Evolutionary conservation across 192 early-diverging fungal species (phyloP), one percentile per base, ranked within the genome.

Genomic region (Geranomyces variabilis): DNA sequence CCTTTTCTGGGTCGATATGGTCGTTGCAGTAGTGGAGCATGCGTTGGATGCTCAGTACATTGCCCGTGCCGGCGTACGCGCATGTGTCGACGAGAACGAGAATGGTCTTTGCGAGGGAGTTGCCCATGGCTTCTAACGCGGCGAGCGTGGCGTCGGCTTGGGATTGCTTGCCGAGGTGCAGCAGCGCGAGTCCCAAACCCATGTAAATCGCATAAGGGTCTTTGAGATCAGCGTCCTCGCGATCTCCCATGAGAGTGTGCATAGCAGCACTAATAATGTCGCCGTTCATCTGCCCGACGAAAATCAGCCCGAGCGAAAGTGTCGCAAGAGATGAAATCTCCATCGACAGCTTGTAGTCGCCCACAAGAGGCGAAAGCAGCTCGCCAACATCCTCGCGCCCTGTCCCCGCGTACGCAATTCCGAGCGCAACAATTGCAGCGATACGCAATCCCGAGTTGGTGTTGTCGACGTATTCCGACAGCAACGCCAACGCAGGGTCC

Each of bases 1-100:
- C 95, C 66, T 94, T 93, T 76, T 86, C 85, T 56, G 86, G 66
- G 75, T 96, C 94, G 69, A 98, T 80, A 72, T 97, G 97, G 78
- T 99, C 96, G 51, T 93, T 93, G 84, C 95, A 97, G 67, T 90
- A 79, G 71, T 96, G 95, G 61, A 98, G 87, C 96, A 99, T 94
- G 70, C 90, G 88, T 74, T 99, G 97, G 19, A 99, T 86, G 80
- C 94, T 96, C 53, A 98, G 83, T 19, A 99, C 97, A 79, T 99
- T 96, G 30, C 97, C 97, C 24, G 95, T 93, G 64, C 90, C 84
- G 30, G 94, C 90, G 77, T 93, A 96, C 15, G 96, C 91, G 67
- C 91, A 90, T 60, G 89, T 89, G 75, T 96, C 94, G 34, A 98
- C 90, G 73, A 99, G 78, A 0, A 96, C 91, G 60, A 84, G 87